A percentile compares a stretch with the other conserved stretches of the same genome.
Conservation (phyloP, 2,329 filamentous ascomycete species). For the Colletotrichum navitas region DNA sequence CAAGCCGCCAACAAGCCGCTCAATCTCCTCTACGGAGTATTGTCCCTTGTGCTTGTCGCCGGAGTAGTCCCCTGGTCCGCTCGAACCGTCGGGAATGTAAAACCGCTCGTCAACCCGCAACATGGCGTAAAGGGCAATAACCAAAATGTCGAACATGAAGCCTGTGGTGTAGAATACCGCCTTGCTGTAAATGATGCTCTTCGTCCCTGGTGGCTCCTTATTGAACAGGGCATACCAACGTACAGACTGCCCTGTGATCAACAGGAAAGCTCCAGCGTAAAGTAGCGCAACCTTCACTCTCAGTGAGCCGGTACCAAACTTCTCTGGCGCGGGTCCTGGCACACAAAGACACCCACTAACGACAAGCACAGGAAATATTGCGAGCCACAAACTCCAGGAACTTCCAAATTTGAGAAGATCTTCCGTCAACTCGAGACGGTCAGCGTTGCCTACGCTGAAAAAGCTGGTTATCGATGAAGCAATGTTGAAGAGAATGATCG, state of each 20-base stretch:
- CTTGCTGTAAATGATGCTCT: slow-evolving; percentile 50
- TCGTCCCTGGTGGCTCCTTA: slow-evolving; percentile 42
- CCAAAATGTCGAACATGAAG: slow-evolving; percentile 51
- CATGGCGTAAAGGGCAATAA: slow-evolving; percentile 46
- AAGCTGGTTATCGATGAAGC: slow-evolving; percentile 46
- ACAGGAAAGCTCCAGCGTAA: slow-evolving; percentile 39
- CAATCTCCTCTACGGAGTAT: slow-evolving; percentile 41
- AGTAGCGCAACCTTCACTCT: slow-evolving; percentile 49
- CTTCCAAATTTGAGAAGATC: slow-evolving; percentile 43
- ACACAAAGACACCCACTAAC: slow-evolving; percentile 46
- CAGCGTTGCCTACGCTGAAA: slow-evolving; percentile 42
- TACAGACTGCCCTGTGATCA: slow-evolving; percentile 44
- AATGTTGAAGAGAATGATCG: slow-evolving; percentile 51
- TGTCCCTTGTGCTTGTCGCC: slow-evolving; percentile 28
- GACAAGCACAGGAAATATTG: slow-evolving; percentile 44
- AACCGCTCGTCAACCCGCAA: slow-evolving; percentile 49
- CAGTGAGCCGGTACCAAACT: slow-evolving; percentile 51
- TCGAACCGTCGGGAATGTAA: slow-evolving; percentile 49
- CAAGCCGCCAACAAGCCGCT: slow-evolving; percentile 32
- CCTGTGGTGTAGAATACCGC: slow-evolving; percentile 53
- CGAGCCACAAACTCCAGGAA: slow-evolving; percentile 45
- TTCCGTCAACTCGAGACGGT: slow-evolving; percentile 37
- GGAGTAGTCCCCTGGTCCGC: slow-evolving; percentile 47
- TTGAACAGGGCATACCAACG: slow-evolving; percentile 47
- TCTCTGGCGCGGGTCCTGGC: slow-evolving; percentile 48